phyloP scores from a whole-genome alignment of 495 filamentous ascomycete species.

The Sordaria brevicollis region DNA sequence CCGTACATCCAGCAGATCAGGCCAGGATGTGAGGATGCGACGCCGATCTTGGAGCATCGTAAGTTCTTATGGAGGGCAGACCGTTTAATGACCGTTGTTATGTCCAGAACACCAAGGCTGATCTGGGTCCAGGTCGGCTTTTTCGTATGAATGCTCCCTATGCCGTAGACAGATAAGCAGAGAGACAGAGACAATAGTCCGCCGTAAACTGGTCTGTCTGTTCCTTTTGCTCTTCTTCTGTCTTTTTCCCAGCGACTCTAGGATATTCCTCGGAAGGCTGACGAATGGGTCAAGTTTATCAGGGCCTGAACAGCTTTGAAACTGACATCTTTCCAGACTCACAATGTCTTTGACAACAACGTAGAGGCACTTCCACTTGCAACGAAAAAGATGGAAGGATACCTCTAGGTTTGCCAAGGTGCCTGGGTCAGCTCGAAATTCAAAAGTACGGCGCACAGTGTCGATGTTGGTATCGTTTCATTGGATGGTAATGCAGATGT shows the following conservation, averaged over 20 bases:
- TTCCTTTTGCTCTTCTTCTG: not conserved
- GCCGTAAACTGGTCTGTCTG: not conserved
- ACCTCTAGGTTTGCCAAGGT: not conserved
- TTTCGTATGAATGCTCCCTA: not conserved
- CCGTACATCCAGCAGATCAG: not conserved
- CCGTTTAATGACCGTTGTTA: not conserved
- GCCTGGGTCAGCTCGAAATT: not conserved
- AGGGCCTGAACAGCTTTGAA: too few species aligned
- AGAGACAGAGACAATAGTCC: not conserved
- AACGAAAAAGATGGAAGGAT: not conserved
- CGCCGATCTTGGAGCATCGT: not conserved
- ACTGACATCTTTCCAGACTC: too few species aligned
- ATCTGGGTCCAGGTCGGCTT: not conserved
- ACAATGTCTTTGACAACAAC: not conserved
- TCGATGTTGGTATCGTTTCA: not conserved
- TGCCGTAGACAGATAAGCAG: not conserved
- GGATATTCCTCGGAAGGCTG: not conserved
- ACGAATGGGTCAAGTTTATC: too few species aligned
- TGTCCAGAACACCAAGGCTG: not conserved
- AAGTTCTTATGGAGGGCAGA: not conserved
- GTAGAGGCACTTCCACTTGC: not conserved
- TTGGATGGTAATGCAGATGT: not conserved
- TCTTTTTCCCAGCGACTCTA: not conserved
- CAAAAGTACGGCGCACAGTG: not conserved
- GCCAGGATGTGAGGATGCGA: not conserved